Evolutionary conservation across 1,284 basidiomycete species (phyloP), one percentile per base, ranked within the genome.

Genomic region (Moniliophthora roreri): DNA sequence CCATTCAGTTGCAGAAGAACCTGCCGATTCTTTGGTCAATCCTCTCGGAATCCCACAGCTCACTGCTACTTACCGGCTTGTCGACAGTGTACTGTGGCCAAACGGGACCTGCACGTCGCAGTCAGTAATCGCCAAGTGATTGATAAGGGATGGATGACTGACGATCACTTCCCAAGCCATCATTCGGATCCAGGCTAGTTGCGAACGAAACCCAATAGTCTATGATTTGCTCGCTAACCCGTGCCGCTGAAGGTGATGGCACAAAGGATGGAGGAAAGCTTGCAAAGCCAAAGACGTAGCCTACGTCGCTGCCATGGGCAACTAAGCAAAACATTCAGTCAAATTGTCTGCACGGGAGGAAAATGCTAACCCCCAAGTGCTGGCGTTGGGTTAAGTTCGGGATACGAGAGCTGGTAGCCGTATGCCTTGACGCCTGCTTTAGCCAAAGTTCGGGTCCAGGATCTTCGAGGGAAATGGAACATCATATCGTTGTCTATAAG

Each of bases 361-460:
- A 18, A 10, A 13, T 10, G 18, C 16, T 50, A 32, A 73, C 73
- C 69, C 66, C 77, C 77, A 16, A 64, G 38, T 16, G 59, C 60
- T 1, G 66, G 56, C 1, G 35, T n/a, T n/a, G n/a, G n/a, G n/a
- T n/a, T 50, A 4, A 58, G 65, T 41, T 73, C 69, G 5, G 72
- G 74, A 44, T 80, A 72, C 2, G 76, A 74, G 62, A 81, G 81
- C 5, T 77, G 63, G 56, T 81, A 82, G 1, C 70, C 76, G 42
- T 68, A 81, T 0, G 68, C 71, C 52, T 72, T 72, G 2, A 79
- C 73, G 0, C 75, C 73, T 4, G 63, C 64, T 2, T 65, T 62
- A 15, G 66, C 65, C 1, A 71, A 69, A 2, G 71, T 67, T 53
- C 74, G 71, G 13, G 67, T 70, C 69, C 72, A 77, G 28, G 67